These are phyloP conservation scores for Cornus kousa DNA, from an alignment of 148 eudicot genomes.

Conservation along the genomic window DNA sequence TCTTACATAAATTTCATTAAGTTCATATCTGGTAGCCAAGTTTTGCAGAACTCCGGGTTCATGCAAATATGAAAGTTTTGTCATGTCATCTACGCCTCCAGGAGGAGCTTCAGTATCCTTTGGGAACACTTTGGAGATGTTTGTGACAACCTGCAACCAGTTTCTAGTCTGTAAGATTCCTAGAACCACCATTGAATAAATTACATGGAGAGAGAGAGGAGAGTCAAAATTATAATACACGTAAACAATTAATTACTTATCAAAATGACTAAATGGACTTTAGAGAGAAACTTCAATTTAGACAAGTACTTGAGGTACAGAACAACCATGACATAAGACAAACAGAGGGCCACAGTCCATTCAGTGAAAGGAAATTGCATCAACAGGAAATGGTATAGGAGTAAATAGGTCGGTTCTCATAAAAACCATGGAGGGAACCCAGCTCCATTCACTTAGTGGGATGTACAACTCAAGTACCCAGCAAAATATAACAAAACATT, in stretches of 20 bases:
- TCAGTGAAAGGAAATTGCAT: background rate
- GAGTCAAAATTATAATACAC: background rate
- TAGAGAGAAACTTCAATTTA: background rate
- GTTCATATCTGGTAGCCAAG: slow-evolving; percentile 86
- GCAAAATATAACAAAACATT: too few relatives aligned
- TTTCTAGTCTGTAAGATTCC: slow-evolving; percentile 4
- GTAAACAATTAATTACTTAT: slow-evolving; percentile 3
- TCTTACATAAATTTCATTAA: slow-evolving; percentile 94
- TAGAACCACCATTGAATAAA: background rate
- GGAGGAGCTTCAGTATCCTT: slow-evolving; percentile 96
- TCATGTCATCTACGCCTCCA: slow-evolving; percentile 99
- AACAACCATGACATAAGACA: background rate
- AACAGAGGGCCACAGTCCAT: background rate
- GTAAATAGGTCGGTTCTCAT: background rate
- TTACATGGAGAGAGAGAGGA: background rate
- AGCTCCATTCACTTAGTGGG: too few relatives aligned
- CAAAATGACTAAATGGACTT: slow-evolving; percentile 5
- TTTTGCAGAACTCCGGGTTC: slow-evolving; percentile 96
- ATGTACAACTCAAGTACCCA: too few relatives aligned
- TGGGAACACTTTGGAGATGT: slow-evolving; percentile 75
- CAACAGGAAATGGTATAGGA: background rate
- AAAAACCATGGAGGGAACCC: background rate
- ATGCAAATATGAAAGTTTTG: slow-evolving; percentile 95
- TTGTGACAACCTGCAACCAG: slow-evolving; percentile 64
- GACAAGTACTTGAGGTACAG: slow-evolving; percentile 1